Conservation (phyloP, 257 asterid genomes). For the Solanum clarkiae region DNA sequence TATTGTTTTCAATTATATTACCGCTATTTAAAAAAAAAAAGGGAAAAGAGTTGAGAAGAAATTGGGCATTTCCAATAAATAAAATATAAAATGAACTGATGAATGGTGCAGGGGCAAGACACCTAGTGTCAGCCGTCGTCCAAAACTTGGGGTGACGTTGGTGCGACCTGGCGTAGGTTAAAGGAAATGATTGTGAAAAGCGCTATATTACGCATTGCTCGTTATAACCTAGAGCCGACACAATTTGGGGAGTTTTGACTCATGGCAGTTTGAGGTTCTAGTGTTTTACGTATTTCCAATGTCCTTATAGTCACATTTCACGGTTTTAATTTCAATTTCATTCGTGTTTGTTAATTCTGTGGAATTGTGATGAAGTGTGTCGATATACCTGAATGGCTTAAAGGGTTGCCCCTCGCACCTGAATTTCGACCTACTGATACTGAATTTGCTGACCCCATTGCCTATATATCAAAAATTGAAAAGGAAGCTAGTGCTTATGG, state of each 20-base stretch:
- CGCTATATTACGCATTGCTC: conserved; percentile 8
- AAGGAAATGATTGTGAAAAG: neutral
- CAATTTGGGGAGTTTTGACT: neutral
- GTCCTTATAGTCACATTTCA: neutral
- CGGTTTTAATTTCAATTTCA: too few relatives aligned
- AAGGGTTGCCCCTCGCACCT: conserved; percentile 87
- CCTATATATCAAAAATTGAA: conserved; percentile 92
- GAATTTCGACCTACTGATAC: conserved; percentile 93
- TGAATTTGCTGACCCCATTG: conserved; percentile 96
- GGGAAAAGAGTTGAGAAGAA: too few relatives aligned
- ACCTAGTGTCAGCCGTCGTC: neutral
- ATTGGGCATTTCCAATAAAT: too few relatives aligned
- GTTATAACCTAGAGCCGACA: neutral
- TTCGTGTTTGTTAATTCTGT: neutral
- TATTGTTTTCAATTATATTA: too few relatives aligned
- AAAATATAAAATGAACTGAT: too few relatives aligned
- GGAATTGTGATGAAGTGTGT: conserved; percentile 56
- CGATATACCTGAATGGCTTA: conserved; percentile 82
- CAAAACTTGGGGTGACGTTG: neutral
- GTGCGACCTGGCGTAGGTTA: neutral
- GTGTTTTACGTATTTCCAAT: neutral
- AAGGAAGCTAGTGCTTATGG: conserved; percentile 93
- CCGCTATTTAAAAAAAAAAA: too few relatives aligned
- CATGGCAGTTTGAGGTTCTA: too few relatives aligned
- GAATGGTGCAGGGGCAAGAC: too few relatives aligned